Conservation (phyloP, 1,139 yeast genomes). For the Scheffersomyces illinoinensis region DNA sequence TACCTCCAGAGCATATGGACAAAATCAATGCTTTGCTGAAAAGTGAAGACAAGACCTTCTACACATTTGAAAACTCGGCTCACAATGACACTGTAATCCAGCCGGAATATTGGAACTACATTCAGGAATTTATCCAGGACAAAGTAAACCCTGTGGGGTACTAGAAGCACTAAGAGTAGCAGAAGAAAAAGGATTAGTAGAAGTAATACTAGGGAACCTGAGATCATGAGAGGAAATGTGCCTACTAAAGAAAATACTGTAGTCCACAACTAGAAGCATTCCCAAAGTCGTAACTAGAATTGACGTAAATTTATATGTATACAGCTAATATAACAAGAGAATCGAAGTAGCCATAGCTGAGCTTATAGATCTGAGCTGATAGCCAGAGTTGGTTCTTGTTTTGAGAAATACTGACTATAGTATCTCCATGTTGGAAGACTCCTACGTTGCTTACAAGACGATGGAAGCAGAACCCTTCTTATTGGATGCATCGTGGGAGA, state of each 20-base stretch:
- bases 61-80: conserved; percentile 56
- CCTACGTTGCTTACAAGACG: conserved; percentile 27
- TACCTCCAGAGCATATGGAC: conserved; percentile 85
- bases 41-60: conserved; percentile 46
- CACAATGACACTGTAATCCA: conserved; percentile 84
- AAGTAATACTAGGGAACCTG: too few species aligned
- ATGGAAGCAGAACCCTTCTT: conserved; percentile 46
- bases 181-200: not conserved
- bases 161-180: conserved; percentile 6
- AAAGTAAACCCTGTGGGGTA: conserved; percentile 44
- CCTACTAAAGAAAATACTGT: too few species aligned
- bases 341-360: not conserved
- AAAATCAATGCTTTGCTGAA: conserved; percentile 53
- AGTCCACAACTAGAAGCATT: not conserved
- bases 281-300: conserved; percentile 8
- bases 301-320: conserved; percentile 20
- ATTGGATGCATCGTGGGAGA: conserved; percentile 59
- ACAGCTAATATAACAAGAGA: conserved; percentile 9
- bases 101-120: conserved; percentile 70
- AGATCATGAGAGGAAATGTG: too few species aligned
- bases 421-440: not conserved
- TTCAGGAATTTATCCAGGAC: conserved; percentile 55
- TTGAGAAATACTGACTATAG: not conserved
- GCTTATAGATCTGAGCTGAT: not conserved
- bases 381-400: not conserved